phyloP scores from a whole-genome alignment of 2,329 filamentous ascomycete genomes.

The Capronia coronata region DNA sequence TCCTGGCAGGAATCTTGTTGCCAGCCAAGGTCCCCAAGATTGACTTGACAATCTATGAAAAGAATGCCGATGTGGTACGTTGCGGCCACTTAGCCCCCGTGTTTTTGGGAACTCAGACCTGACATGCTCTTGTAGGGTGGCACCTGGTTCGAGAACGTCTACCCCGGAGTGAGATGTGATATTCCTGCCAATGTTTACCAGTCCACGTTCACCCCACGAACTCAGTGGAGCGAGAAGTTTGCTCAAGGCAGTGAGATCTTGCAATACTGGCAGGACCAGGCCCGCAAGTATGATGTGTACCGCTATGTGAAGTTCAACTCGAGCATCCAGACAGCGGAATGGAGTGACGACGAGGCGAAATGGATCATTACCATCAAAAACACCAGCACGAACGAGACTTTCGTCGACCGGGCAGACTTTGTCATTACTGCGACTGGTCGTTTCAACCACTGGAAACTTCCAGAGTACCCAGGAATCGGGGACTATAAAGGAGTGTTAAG shows the following conservation, averaged over 20 bases:
- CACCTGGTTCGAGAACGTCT: slow-evolving; percentile 33
- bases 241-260: slow-evolving; percentile 25
- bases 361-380: slow-evolving; percentile 28
- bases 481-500: slow-evolving; percentile 35
- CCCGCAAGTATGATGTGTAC: slow-evolving; percentile 38
- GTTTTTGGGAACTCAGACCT: not conserved
- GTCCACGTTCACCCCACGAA: slow-evolving; percentile 26
- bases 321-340: slow-evolving; percentile 47
- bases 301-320: slow-evolving; percentile 55
- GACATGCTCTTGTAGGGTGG: slow-evolving; percentile 27
- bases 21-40: slow-evolving; percentile 26
- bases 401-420: slow-evolving; percentile 43
- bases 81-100: not conserved
- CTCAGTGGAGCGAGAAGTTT: slow-evolving; percentile 27
- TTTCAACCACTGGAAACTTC: slow-evolving; percentile 34
- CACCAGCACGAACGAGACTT: slow-evolving; percentile 18
- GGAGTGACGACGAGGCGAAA: slow-evolving; percentile 42
- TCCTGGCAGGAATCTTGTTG: slow-evolving; percentile 34
- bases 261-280: slow-evolving; percentile 24
- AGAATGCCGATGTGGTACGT: slow-evolving; percentile 32
- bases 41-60: slow-evolving; percentile 27
- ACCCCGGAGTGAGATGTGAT: slow-evolving; percentile 30
- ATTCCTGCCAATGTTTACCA: slow-evolving; percentile 28
- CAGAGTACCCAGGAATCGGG: slow-evolving; percentile 30
- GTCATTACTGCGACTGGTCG: slow-evolving; percentile 54